Evolutionary conservation across 2,329 filamentous ascomycete genomes (phyloP).

Genomic region (Cercospora canescens): DNA sequence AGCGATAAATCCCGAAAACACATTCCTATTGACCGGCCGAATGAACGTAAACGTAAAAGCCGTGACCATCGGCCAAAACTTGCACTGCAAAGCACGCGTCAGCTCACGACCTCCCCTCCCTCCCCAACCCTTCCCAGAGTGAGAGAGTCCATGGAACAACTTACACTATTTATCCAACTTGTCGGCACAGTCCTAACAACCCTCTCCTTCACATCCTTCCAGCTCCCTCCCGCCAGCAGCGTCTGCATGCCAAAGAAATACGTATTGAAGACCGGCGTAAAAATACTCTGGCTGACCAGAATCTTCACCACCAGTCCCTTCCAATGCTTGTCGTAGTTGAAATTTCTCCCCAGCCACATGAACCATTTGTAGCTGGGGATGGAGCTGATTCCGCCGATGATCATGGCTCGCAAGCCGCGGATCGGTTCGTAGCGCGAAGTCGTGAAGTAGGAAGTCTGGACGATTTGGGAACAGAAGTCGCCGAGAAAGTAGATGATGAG

Average conservation of each 20-base stretch:
- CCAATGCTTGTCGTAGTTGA: slow-evolving; percentile 77
- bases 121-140: not conserved
- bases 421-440: slow-evolving; percentile 62
- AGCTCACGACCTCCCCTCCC: not conserved
- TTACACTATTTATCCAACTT: slow-evolving; percentile 69
- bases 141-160: not conserved
- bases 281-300: slow-evolving; percentile 73
- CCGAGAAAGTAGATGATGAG: slow-evolving; percentile 77
- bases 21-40: slow-evolving; percentile 72
- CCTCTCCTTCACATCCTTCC: slow-evolving; percentile 66
- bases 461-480: slow-evolving; percentile 74
- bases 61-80: slow-evolving; percentile 85
- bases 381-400: slow-evolving; percentile 70
- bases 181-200: slow-evolving; percentile 74
- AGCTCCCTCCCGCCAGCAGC: slow-evolving; percentile 58
- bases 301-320: slow-evolving; percentile 77
- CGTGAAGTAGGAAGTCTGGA: slow-evolving; percentile 41
- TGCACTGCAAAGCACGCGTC: slow-evolving; percentile 48
- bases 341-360: slow-evolving; percentile 74
- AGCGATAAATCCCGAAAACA: slow-evolving; percentile 74
- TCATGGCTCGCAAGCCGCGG: slow-evolving; percentile 69
- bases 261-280: slow-evolving; percentile 66
- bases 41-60: slow-evolving; percentile 87
- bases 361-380: slow-evolving; percentile 85
- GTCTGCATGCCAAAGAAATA: slow-evolving; percentile 56